Conservation (phyloP, 192 early-diverging fungal genomes). For the Coemansia sp. region DNA sequence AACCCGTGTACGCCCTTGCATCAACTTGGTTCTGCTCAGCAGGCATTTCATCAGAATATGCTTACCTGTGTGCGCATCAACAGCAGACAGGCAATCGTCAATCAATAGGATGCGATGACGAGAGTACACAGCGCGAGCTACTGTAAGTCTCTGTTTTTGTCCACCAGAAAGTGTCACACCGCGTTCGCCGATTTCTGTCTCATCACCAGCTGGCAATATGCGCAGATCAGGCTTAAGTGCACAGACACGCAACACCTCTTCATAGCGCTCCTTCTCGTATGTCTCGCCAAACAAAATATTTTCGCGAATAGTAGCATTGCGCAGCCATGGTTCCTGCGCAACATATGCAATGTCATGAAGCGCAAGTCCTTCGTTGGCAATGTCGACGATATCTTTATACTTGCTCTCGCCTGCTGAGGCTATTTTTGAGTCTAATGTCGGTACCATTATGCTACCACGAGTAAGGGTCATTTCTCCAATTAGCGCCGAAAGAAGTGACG, state of each 20-base stretch:
- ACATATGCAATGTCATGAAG: constrained; percentile 75
- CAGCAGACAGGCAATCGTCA: constrained; percentile 89
- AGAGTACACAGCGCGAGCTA: constrained; percentile 83
- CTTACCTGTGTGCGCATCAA: constrained; percentile 89
- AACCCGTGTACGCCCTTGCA: constrained; percentile 75
- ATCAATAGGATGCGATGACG: constrained; percentile 63
- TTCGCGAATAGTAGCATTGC: constrained; percentile 67
- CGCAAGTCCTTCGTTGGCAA: constrained; percentile 37
- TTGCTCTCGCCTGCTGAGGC: constrained; percentile 2
- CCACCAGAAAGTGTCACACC: constrained; percentile 83
- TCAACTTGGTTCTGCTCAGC: constrained; percentile 57
- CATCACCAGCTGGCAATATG: constrained; percentile 78
- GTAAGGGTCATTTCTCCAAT: constrained; percentile 71
- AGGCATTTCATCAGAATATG: constrained; percentile 78
- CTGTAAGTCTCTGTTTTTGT: constrained; percentile 76
- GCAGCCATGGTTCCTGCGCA: constrained; percentile 73
- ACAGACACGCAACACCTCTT: constrained; percentile 74
- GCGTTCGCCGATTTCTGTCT: constrained; percentile 86
- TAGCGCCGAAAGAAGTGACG: constrained; percentile 72
- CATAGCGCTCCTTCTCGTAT: constrained; percentile 72
- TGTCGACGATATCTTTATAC: constrained; percentile 48
- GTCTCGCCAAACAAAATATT: constrained; percentile 86
- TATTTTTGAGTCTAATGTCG: constrained; percentile 4
- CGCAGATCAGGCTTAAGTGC: constrained; percentile 80
- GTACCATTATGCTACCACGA: constrained; percentile 28